phyloP scores from a whole-genome alignment of 257 asterid species.

The Sherardia arvensis region DNA sequence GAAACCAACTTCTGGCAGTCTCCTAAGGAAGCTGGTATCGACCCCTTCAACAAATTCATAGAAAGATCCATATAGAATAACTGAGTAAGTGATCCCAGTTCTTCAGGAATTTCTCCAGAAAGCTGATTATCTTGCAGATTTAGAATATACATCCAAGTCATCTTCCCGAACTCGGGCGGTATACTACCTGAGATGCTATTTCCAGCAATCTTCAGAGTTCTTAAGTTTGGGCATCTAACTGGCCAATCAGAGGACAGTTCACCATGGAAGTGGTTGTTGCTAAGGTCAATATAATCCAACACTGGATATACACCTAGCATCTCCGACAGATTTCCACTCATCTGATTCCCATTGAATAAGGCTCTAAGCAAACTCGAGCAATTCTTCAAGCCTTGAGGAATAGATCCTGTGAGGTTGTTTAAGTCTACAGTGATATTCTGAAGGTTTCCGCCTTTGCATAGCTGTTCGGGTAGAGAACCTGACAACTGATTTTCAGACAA shows the following conservation, averaged over 20 bases:
- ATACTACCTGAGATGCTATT: slow-evolving; percentile 24
- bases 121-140: slow-evolving; percentile 22
- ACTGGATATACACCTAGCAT: not conserved
- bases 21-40: slow-evolving; percentile 27
- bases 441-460: slow-evolving; percentile 26
- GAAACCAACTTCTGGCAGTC: slow-evolving; percentile 12
- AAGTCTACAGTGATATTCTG: slow-evolving; percentile 13
- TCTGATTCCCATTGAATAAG: slow-evolving; percentile 10
- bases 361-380: slow-evolving; percentile 27
- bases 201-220: slow-evolving; percentile 19
- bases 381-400: slow-evolving; percentile 26
- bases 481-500: slow-evolving; percentile 17
- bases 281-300: slow-evolving; percentile 23
- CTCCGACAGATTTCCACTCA: slow-evolving; percentile 22
- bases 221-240: slow-evolving; percentile 15
- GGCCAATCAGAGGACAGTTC: slow-evolving; percentile 30
- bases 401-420: slow-evolving; percentile 17
- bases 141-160: slow-evolving; percentile 16
- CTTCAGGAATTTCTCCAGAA: slow-evolving; percentile 24
- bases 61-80: slow-evolving; percentile 16
- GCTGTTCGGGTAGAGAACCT: slow-evolving; percentile 23
- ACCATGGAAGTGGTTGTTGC: slow-evolving; percentile 24
- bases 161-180: slow-evolving; percentile 21
- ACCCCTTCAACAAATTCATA: slow-evolving; percentile 24
- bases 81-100: slow-evolving; percentile 12